These are phyloP conservation scores for Mycena rebaudengoi DNA, from an alignment of 768 basidiomycete genomes.

Conservation along the genomic window DNA sequence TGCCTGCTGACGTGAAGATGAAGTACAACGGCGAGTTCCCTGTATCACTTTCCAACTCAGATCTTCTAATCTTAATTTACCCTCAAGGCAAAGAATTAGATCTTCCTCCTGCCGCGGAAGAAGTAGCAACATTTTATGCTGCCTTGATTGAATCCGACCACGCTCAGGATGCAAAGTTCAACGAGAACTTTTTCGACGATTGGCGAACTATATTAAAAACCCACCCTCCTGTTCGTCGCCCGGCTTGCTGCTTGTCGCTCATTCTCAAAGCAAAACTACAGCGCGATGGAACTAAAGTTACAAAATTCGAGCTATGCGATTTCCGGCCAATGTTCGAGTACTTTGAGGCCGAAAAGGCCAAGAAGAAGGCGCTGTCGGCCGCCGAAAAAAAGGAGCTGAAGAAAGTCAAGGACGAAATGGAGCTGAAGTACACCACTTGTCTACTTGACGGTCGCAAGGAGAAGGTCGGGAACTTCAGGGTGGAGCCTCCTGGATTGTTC, in stretches of 20 bases:
- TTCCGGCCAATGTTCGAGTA: conserved; percentile 95
- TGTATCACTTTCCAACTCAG: neutral
- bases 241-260: conserved; percentile 7
- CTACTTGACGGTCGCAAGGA: conserved; percentile 96
- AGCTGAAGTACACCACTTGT: conserved; percentile 86
- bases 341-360: conserved; percentile 91
- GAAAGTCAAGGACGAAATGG: conserved; percentile 82
- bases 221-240: conserved; percentile 79
- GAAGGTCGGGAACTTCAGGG: conserved; percentile 97
- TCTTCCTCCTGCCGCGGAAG: conserved; percentile 88
- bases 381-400: conserved; percentile 94
- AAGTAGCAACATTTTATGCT: conserved; percentile 96
- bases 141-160: conserved; percentile 94
- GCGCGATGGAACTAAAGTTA: conserved; percentile 80
- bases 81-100: conserved; percentile 75
- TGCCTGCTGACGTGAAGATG: conserved; percentile 90
- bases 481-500: conserved; percentile 99
- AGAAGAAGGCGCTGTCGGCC: conserved; percentile 85
- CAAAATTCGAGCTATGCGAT: conserved; percentile 83
- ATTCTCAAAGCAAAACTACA: conserved; percentile 35
- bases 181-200: conserved; percentile 95
- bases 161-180: conserved; percentile 86
- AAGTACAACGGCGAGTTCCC: conserved; percentile 83
- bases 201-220: conserved; percentile 81
- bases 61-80: conserved; percentile 15